A percentile compares a stretch with the other conserved stretches of the same genome.
Evolutionary conservation across 2,329 filamentous ascomycete genomes (phyloP).

Genomic region (Cercospora sojina): DNA sequence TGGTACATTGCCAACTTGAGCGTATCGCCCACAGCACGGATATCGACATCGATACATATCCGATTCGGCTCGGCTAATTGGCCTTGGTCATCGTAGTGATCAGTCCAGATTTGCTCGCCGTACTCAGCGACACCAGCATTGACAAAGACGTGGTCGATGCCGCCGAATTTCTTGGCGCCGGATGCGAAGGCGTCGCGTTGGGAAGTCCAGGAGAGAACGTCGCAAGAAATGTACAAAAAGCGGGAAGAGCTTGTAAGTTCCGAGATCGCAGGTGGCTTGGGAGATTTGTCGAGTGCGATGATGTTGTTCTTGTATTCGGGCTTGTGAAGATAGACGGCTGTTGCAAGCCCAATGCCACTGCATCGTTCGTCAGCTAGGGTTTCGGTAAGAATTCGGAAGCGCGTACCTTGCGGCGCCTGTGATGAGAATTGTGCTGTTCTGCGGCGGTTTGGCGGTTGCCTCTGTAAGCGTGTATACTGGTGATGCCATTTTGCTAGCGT

Average conservation of each 20-base stretch:
- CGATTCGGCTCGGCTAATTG: slow-evolving; percentile 49
- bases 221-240: slow-evolving; percentile 40
- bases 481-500: slow-evolving; percentile 29
- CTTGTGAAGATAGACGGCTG: slow-evolving; percentile 33
- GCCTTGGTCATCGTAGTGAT: slow-evolving; percentile 44
- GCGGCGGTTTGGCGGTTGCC: slow-evolving; percentile 29
- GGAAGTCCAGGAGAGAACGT: slow-evolving; percentile 48
- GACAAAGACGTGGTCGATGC: slow-evolving; percentile 50
- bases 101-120: slow-evolving; percentile 52
- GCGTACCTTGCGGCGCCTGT: slow-evolving; percentile 31
- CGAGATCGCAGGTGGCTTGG: slow-evolving; percentile 19
- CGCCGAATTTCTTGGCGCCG: slow-evolving; percentile 44
- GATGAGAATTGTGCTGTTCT: slow-evolving; percentile 33
- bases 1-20: slow-evolving; percentile 52
- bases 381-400: background rate
- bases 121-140: slow-evolving; percentile 53
- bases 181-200: slow-evolving; percentile 48
- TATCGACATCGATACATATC: slow-evolving; percentile 47
- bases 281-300: slow-evolving; percentile 31
- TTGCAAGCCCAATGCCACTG: slow-evolving; percentile 37
- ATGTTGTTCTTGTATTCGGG: slow-evolving; percentile 33
- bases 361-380: background rate
- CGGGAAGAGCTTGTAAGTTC: slow-evolving; percentile 31
- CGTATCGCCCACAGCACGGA: slow-evolving; percentile 49
- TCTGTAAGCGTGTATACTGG: slow-evolving; percentile 31